A percentile compares a stretch with the other conserved stretches of the same genome.
These are phyloP conservation scores for Cardiospermum halicacabum DNA, from an alignment of 345 rosid species.

Conservation along the genomic window DNA sequence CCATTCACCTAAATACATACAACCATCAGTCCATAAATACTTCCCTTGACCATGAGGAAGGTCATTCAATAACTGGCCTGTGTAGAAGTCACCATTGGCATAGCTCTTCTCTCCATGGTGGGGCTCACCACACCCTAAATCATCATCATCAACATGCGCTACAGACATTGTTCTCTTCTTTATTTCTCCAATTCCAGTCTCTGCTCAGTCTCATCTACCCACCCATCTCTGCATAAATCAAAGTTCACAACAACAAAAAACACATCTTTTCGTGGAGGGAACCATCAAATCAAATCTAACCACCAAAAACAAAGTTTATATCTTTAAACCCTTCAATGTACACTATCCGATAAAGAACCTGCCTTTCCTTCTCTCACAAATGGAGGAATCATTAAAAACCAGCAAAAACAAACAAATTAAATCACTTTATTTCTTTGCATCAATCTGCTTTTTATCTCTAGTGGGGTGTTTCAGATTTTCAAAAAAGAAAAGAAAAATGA, in stretches of 20 bases:
- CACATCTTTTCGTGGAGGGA: slow-evolving; percentile 8
- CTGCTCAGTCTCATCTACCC: slow-evolving; percentile 34
- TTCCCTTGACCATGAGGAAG: slow-evolving; percentile 85
- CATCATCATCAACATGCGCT: slow-evolving; percentile 88
- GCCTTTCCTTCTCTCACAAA: background rate
- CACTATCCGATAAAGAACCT: background rate
- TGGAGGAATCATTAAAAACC: slow-evolving; percentile 1
- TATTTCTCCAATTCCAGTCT: too few relatives aligned
- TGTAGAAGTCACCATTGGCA: slow-evolving; percentile 81
- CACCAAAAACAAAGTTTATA: background rate
- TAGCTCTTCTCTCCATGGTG: slow-evolving; percentile 51
- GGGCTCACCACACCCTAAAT: slow-evolving; percentile 34
- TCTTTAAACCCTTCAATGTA: slow-evolving; percentile 1
- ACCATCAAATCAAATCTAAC: background rate
- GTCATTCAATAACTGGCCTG: slow-evolving; percentile 65
- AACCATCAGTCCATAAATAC: slow-evolving; percentile 88
- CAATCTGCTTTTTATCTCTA: background rate
- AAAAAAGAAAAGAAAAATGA: background rate
- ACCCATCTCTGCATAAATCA: slow-evolving; percentile 17
- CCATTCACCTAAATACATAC: slow-evolving; percentile 96
- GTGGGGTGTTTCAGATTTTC: slow-evolving; percentile 9
- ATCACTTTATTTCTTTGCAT: background rate
- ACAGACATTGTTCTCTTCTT: slow-evolving; percentile 73
- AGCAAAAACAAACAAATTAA: background rate
- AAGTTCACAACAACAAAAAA: slow-evolving; percentile 20